phyloP scores from a whole-genome alignment of 2,329 filamentous ascomycete species.

The Fusarium sp. region DNA sequence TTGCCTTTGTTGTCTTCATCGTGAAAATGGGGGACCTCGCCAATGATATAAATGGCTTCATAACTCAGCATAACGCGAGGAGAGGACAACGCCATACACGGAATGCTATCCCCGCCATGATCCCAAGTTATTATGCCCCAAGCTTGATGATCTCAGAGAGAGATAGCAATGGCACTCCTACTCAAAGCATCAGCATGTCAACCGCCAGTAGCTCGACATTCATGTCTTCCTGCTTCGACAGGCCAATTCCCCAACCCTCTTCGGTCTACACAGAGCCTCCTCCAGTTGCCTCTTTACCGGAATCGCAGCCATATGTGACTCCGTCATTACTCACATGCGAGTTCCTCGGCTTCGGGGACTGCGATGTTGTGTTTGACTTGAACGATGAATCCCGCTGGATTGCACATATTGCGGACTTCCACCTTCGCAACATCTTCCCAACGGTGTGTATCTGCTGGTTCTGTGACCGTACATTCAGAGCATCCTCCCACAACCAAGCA shows the following conservation, averaged over 20 bases:
- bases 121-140: slow-evolving; percentile 11
- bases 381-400: slow-evolving; percentile 56
- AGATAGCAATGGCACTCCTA: background rate
- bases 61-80: slow-evolving; percentile 18
- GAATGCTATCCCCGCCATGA: background rate
- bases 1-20: background rate
- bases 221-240: slow-evolving; percentile 21
- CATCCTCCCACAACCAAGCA: background rate
- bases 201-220: slow-evolving; percentile 18
- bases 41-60: slow-evolving; percentile 26
- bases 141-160: slow-evolving; percentile 25
- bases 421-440: slow-evolving; percentile 50
- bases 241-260: background rate
- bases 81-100: slow-evolving; percentile 1
- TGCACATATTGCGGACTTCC: slow-evolving; percentile 52
- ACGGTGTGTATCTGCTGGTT: slow-evolving; percentile 58
- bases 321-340: slow-evolving; percentile 50
- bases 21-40: slow-evolving; percentile 15
- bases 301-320: background rate
- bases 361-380: slow-evolving; percentile 49
- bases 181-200: slow-evolving; percentile 17
- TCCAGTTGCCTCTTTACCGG: slow-evolving; percentile 15
- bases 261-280: slow-evolving; percentile 38
- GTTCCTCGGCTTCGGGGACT: slow-evolving; percentile 50
- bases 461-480: slow-evolving; percentile 55